These are phyloP conservation scores for Lyophyllum shimeji DNA, from an alignment of 768 basidiomycete genomes.

Conservation along the genomic window DNA sequence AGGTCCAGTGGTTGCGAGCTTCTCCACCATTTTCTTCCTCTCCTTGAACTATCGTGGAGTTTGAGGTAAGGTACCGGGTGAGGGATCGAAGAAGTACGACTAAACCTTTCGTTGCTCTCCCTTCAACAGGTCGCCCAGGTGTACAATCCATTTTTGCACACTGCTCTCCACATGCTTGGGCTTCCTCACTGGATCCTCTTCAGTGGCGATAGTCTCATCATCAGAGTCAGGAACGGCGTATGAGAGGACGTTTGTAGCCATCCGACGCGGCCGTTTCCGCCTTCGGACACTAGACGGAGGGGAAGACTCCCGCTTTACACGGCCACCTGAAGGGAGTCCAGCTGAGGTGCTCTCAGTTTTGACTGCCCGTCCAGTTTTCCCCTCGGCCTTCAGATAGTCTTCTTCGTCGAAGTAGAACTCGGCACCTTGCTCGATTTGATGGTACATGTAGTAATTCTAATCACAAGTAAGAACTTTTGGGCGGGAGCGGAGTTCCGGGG, in stretches of 20 bases:
- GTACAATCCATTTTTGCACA: constrained; percentile 68
- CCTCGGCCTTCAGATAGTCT: constrained; percentile 52
- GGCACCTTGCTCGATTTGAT: constrained; percentile 62
- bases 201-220: constrained; percentile 55
- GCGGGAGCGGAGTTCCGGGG: neutral
- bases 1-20: constrained; percentile 35
- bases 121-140: constrained; percentile 57
- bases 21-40: constrained; percentile 56
- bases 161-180: constrained; percentile 37
- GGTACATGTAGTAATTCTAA: constrained; percentile 55
- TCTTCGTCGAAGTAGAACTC: constrained; percentile 71
- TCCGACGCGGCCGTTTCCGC: constrained; percentile 61
- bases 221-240: constrained; percentile 73
- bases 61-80: neutral
- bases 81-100: constrained; percentile 2
- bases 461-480: neutral
- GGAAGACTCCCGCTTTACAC: constrained; percentile 15
- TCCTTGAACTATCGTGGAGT: constrained; percentile 52
- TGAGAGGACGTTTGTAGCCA: constrained; percentile 53
- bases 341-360: constrained; percentile 41
- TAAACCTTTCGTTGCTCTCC: constrained; percentile 71
- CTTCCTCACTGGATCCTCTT: constrained; percentile 33
- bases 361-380: constrained; percentile 27
- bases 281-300: constrained; percentile 24
- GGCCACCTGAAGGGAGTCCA: constrained; percentile 23